Percentiles rank a stretch among this genome's conserved stretches.
Evolutionary conservation across 768 basidiomycete species (phyloP).

Genomic region (Podaxis pistillaris): DNA sequence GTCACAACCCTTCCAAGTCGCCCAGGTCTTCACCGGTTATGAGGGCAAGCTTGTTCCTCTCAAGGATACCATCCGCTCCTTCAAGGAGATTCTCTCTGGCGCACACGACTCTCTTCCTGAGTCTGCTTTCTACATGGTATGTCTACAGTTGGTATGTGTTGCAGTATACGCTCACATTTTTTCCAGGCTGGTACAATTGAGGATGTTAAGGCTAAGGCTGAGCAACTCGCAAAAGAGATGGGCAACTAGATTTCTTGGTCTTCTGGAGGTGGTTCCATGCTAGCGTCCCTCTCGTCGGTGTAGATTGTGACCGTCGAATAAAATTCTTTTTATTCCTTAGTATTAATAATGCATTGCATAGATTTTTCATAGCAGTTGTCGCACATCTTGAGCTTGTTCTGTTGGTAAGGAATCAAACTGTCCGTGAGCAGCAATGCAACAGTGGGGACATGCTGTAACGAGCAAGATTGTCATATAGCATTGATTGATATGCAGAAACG

Average conservation of each 20-base stretch:
- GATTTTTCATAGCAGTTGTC: conserved; percentile 22
- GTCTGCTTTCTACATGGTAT: conserved; percentile 95
- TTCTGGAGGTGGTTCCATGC: conserved; percentile 9
- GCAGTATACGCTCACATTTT: not conserved
- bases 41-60: conserved; percentile 96
- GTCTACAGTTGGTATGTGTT: conserved; percentile 14
- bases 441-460: not conserved
- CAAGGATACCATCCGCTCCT: conserved; percentile 95
- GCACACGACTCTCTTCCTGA: conserved; percentile 88
- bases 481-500: conserved; percentile 37
- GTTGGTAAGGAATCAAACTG: not conserved
- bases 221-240: conserved; percentile 96
- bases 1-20: conserved; percentile 99
- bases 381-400: conserved; percentile 57
- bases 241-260: conserved; percentile 37
- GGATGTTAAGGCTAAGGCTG: conserved; percentile 96
- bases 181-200: conserved; percentile 84
- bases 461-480: not conserved
- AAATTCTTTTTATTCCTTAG: conserved; percentile 17
- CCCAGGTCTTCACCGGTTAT: conserved; percentile 99
- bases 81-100: conserved; percentile 96
- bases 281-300: conserved; percentile 13
- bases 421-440: not conserved
- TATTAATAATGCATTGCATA: conserved; percentile 13
- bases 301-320: conserved; percentile 19